Base-by-base conservation (phyloP, 345 rosid genomes). In the Carallia brachiata region DNA sequence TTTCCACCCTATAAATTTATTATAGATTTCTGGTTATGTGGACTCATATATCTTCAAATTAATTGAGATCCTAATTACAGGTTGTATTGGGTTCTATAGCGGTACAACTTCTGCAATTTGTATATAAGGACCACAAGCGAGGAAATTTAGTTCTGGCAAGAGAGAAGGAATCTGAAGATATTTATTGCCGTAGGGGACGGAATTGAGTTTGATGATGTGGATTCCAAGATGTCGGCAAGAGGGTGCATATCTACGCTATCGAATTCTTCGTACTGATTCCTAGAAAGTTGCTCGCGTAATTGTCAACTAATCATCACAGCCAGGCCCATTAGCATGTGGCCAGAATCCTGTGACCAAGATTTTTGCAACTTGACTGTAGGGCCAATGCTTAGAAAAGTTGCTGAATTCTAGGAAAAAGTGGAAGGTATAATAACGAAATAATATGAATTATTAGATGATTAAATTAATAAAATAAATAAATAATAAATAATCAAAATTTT, bases 301-400 rank as follows among this genome's bases (percentile, higher is more conserved):
- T 78, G 61, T 85, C 89, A 87, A 56, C 90, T 74, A 87, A 83
- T 88, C 85, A 87, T 87, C 84, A 85, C 77, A 40, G 60, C 65
- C 63, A 65, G 44, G 75, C 81, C 77, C 82, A 70, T 66, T 55
- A 6, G 74, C 65, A 7, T 84, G 75, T 74, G 84, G 79, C 40
- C 80, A 61, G 71, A 70, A 67, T 81, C 78, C 81, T 74, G 62
- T 36, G 82, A 68, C 50, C 36, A 50, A 32, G 82, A 80, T 66
- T 54, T 59, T 32, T 72, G 83, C 85, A 88, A 80, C 81, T 81
- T 81, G 85, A 61, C 71, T 18, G 0, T 13, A 23, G 6, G 12
- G 50, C 31, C 32, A 9, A 56, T 19, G 32, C 60, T 56, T 9
- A 13, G 31, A 7, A 44, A 44, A 44, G 1, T 44, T 44, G 50